phyloP scores from a whole-genome alignment of 148 eudicot genomes.

The Heliamphora exappendiculata region DNA sequence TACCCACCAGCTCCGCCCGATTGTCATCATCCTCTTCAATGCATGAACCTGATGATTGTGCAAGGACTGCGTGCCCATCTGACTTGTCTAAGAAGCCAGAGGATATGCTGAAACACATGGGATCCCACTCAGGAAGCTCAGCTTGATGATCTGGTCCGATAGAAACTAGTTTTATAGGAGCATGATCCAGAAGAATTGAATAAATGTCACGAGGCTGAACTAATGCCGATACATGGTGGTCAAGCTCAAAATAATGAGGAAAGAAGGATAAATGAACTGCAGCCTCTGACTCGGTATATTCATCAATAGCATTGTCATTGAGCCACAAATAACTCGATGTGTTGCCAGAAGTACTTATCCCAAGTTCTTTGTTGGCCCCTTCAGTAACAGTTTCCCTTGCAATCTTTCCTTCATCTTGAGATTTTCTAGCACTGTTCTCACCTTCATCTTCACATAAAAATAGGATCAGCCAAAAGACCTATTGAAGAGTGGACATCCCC shows the following conservation, averaged over 20 bases:
- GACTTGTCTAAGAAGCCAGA: background rate
- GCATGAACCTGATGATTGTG: background rate
- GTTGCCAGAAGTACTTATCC: slow-evolving; percentile 4
- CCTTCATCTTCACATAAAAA: slow-evolving; percentile 14
- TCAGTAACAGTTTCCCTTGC: background rate
- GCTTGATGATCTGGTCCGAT: slow-evolving; percentile 20
- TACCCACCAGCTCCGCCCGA: background rate
- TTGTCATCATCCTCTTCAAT: background rate
- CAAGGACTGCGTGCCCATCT: background rate
- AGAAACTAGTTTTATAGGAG: slow-evolving; percentile 13
- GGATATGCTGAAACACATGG: background rate
- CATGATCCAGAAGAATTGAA: slow-evolving; percentile 10
- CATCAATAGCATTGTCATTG: background rate
- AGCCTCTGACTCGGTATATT: slow-evolving; percentile 6
- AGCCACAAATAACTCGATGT: slow-evolving; percentile 1
- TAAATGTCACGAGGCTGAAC: slow-evolving; percentile 10
- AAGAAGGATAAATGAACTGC: slow-evolving; percentile 5
- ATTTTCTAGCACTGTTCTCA: slow-evolving; percentile 12
- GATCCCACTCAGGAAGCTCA: slow-evolving; percentile 12
- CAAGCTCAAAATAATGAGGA: slow-evolving; percentile 16
- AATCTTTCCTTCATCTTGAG: slow-evolving; percentile 6
- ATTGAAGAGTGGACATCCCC: background rate
- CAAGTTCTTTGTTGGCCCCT: background rate
- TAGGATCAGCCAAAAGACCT: background rate
- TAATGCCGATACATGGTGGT: slow-evolving; percentile 5